phyloP scores from a whole-genome alignment of 257 asterid species.

The Solanum gracilifrons region DNA sequence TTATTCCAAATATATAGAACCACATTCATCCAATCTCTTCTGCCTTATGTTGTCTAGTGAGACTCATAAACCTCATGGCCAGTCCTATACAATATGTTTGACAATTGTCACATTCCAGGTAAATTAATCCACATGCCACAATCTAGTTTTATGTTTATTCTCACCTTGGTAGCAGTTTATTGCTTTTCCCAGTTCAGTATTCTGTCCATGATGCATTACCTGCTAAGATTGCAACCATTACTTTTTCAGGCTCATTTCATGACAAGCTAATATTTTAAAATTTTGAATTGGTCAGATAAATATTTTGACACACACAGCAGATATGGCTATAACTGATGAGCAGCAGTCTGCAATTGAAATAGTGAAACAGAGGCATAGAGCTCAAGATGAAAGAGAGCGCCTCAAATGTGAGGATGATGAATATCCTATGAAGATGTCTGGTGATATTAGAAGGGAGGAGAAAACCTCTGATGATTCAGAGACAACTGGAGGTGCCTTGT shows the following conservation, averaged over 20 bases:
- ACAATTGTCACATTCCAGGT: background rate
- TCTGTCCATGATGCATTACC: background rate
- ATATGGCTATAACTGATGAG: constrained; percentile 40
- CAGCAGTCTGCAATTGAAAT: constrained; percentile 44
- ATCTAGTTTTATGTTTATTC: background rate
- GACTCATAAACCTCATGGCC: background rate
- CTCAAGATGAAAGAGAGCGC: constrained; percentile 57
- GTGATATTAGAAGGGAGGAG: constrained; percentile 4
- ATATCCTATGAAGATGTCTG: background rate
- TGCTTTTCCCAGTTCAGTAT: background rate
- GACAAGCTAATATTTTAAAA: background rate
- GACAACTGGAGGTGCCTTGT: constrained; percentile 54
- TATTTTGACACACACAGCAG: constrained; percentile 80
- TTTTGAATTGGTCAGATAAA: constrained; percentile 49
- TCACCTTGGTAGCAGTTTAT: background rate
- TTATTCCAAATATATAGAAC: background rate
- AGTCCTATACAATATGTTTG: background rate
- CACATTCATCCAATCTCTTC: background rate
- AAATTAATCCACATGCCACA: background rate
- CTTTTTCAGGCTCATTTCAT: background rate
- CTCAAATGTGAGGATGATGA: constrained; percentile 1
- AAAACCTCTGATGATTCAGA: constrained; percentile 6
- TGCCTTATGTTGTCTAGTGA: background rate
- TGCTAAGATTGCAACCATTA: background rate
- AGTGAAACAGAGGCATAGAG: constrained; percentile 61